These are phyloP conservation scores for Exophiala bonariae DNA, from an alignment of 2,329 filamentous ascomycete genomes.

Conservation along the genomic window DNA sequence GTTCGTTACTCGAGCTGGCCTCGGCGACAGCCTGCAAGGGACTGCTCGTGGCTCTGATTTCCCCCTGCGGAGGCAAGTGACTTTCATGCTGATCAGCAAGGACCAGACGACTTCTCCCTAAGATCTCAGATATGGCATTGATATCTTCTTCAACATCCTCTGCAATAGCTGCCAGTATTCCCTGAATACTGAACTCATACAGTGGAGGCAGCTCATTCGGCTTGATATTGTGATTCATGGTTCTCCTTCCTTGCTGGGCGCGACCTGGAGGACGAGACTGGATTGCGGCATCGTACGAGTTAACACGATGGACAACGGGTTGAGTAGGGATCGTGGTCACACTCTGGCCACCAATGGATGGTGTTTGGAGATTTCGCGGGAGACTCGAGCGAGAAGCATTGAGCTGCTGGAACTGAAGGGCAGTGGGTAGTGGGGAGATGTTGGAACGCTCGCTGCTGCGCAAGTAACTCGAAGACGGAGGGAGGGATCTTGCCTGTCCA, in stretches of 20 bases:
- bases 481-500: conserved; percentile 25
- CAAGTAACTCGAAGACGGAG: conserved; percentile 26
- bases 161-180: conserved; percentile 57
- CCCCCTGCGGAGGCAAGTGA: conserved; percentile 61
- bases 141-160: conserved; percentile 59
- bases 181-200: conserved; percentile 57
- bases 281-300: conserved; percentile 39
- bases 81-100: conserved; percentile 63
- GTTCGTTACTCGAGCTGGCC: conserved; percentile 39
- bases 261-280: conserved; percentile 33
- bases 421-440: conserved; percentile 22
- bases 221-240: conserved; percentile 32
- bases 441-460: conserved; percentile 28
- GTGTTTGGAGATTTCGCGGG: conserved; percentile 17
- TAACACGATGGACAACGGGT: conserved; percentile 45
- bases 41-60: conserved; percentile 45
- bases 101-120: conserved; percentile 60
- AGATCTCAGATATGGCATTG: conserved; percentile 64
- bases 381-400: conserved; percentile 27
- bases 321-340: conserved; percentile 37
- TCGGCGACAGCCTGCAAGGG: conserved; percentile 45
- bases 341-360: conserved; percentile 25
- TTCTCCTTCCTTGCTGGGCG: conserved; percentile 27
- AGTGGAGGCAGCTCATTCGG: conserved; percentile 43
- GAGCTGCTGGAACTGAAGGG: conserved; percentile 22